These are phyloP conservation scores for Trebouxia sp. DNA, from an alignment of 139 green algal species.

Conservation along the genomic window DNA sequence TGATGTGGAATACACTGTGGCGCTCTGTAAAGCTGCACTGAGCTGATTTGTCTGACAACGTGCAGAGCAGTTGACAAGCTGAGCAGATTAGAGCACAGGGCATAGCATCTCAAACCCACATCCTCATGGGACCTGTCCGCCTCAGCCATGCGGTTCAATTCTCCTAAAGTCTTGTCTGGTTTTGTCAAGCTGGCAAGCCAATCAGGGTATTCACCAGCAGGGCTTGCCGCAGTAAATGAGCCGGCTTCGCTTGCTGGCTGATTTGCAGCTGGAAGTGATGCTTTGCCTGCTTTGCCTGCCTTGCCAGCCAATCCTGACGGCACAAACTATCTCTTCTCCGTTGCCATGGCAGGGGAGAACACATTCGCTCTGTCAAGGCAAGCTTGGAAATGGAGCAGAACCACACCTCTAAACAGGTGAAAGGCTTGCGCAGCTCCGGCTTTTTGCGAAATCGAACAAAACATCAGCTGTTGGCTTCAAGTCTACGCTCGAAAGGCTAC, in stretches of 20 bases:
- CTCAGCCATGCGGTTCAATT: background rate
- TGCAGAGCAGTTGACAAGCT: background rate
- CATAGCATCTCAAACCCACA: background rate
- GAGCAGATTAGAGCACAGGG: no score
- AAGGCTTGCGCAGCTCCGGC: no score
- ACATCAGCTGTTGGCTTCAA: no score
- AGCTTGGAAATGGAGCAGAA: no score
- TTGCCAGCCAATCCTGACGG: constrained; percentile 7
- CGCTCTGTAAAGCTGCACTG: background rate
- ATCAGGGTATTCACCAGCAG: background rate
- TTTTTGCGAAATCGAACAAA: no score
- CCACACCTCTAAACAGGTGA: no score
- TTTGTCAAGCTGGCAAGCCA: background rate
- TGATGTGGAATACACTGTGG: background rate
- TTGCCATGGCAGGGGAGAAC: no score
- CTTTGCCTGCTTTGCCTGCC: background rate
- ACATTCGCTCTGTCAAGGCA: no score
- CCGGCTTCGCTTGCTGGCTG: background rate
- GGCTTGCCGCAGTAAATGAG: background rate
- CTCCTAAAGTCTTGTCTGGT: background rate
- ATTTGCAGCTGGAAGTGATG: background rate
- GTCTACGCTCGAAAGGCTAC: no score
- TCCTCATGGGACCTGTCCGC: background rate
- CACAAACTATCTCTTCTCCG: no score
- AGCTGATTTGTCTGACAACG: background rate